Evolutionary conservation across 1,139 yeast genomes (phyloP).

Genomic region (Arxiozyma slooffiae): DNA sequence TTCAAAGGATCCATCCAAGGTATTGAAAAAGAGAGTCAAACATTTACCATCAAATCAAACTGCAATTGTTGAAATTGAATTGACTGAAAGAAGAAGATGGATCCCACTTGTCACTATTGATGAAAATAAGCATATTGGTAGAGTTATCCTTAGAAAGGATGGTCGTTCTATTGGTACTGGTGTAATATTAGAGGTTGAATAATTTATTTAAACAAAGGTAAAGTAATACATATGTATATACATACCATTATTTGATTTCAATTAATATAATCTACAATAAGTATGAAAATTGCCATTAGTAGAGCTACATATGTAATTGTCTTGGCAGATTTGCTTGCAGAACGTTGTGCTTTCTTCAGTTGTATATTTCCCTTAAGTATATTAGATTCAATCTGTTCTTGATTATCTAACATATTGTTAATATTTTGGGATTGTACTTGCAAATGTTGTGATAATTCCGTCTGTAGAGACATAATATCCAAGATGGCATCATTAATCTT

Average conservation of each 20-base stretch:
- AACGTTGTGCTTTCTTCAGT: slow-evolving; percentile 57
- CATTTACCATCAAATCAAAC: slow-evolving; percentile 66
- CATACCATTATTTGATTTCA: slow-evolving; percentile 7
- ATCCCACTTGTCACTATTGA: slow-evolving; percentile 55
- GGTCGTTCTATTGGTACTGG: slow-evolving; percentile 91
- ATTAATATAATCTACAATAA: slow-evolving; percentile 46
- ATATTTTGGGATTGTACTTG: slow-evolving; percentile 70
- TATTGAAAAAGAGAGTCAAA: slow-evolving; percentile 46
- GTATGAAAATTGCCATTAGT: slow-evolving; percentile 49
- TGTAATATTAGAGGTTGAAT: slow-evolving; percentile 33
- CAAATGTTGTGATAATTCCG: slow-evolving; percentile 67
- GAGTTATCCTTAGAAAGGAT: slow-evolving; percentile 76
- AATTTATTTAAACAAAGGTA: neutral
- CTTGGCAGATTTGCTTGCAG: slow-evolving; percentile 63
- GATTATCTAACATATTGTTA: slow-evolving; percentile 55
- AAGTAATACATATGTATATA: no score
- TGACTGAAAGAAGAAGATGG: slow-evolving; percentile 39
- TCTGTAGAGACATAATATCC: slow-evolving; percentile 71
- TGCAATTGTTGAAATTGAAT: slow-evolving; percentile 61
- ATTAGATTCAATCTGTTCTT: slow-evolving; percentile 59
- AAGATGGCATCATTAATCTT: slow-evolving; percentile 67
- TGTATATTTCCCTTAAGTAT: slow-evolving; percentile 66
- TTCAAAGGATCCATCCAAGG: slow-evolving; percentile 34
- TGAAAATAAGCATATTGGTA: slow-evolving; percentile 59
- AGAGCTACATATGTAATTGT: slow-evolving; percentile 54